Conservation (phyloP, 1,139 yeast species). For the Lodderomyces oxycetoniae region DNA sequence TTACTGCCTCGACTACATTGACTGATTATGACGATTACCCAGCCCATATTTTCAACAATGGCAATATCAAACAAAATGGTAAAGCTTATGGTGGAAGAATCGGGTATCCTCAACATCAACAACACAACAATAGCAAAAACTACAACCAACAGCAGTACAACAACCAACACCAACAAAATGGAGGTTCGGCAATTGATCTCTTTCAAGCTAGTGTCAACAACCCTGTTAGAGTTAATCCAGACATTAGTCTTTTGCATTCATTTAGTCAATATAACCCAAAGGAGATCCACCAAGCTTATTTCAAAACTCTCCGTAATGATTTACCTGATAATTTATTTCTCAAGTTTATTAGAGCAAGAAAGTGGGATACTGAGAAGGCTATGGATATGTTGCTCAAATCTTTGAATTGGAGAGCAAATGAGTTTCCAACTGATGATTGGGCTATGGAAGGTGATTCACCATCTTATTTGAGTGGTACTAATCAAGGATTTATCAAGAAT, state of each 20-base stretch:
- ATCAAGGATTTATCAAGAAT: constrained; percentile 36
- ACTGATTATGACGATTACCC: constrained; percentile 21
- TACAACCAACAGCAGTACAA: constrained; percentile 6
- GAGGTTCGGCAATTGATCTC: constrained; percentile 7
- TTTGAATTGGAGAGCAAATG: constrained; percentile 35
- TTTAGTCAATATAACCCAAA: constrained; percentile 23
- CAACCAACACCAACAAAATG: constrained; percentile 5
- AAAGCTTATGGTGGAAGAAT: constrained; percentile 13
- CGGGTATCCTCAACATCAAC: constrained; percentile 10
- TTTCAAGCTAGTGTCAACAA: constrained; percentile 9
- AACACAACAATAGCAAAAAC: constrained; percentile 4
- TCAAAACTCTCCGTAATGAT: constrained; percentile 25
- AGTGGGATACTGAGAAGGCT: constrained; percentile 32
- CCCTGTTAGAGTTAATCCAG: constrained; percentile 17
- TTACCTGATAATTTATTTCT: constrained; percentile 33
- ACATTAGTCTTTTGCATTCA: constrained; percentile 15
- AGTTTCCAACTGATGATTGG: constrained; percentile 30
- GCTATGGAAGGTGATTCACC: constrained; percentile 37
- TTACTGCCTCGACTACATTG: constrained; percentile 35
- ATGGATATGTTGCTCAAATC: constrained; percentile 35
- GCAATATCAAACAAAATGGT: constrained; percentile 8
- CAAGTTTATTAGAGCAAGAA: constrained; percentile 42
- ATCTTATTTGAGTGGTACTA: constrained; percentile 28
- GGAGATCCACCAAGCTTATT: constrained; percentile 25
- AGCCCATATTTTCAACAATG: constrained; percentile 10